phyloP scores from a whole-genome alignment of 129 eudicot genomes.

The Smallanthus sonchifolius region DNA sequence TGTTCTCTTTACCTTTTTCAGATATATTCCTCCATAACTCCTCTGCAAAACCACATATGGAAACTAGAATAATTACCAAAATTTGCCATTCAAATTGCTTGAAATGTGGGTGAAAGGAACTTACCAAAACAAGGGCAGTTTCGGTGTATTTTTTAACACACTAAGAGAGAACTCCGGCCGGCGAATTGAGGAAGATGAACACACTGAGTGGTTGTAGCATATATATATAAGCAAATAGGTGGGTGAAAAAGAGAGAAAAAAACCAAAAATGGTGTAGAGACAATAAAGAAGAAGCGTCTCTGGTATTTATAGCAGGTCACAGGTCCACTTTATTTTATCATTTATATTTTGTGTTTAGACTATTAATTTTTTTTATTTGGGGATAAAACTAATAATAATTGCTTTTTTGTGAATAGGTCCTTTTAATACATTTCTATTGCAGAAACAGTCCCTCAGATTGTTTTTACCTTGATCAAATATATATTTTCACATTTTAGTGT shows the following conservation, averaged over 20 bases:
- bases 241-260: conserved; percentile 10
- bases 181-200: neutral
- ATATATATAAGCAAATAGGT: neutral
- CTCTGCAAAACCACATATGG: conserved; percentile 8
- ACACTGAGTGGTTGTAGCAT: conserved; percentile 8
- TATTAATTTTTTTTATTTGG: too few relatives aligned
- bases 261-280: conserved; percentile 18
- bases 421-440: too few relatives aligned
- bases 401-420: too few relatives aligned
- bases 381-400: too few relatives aligned
- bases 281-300: conserved; percentile 21
- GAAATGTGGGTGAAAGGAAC: neutral
- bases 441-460: too few relatives aligned
- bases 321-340: neutral
- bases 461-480: too few relatives aligned
- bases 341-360: neutral
- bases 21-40: neutral
- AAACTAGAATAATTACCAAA: conserved; percentile 2
- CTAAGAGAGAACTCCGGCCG: conserved; percentile 9
- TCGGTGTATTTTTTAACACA: neutral
- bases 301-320: conserved; percentile 26
- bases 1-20: neutral
- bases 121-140: conserved; percentile 6
- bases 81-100: neutral
- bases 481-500: too few relatives aligned